Conservation (phyloP, 306 rosid genomes). For the Lathyrus sativus region DNA sequence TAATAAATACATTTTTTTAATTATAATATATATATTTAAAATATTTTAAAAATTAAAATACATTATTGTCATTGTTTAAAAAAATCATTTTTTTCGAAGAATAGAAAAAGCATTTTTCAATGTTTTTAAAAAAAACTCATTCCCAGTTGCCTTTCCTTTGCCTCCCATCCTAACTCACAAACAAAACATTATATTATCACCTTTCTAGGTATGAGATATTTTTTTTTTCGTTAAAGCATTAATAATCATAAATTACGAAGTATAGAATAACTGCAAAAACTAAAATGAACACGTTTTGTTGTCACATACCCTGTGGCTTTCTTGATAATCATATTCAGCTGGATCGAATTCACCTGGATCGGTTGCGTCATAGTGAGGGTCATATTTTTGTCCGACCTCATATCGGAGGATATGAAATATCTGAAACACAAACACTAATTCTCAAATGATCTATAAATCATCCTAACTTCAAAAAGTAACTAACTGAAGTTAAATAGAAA, state of each 20-base stretch:
- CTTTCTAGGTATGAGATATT: too few relatives aligned
- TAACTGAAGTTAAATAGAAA: constrained; percentile 1
- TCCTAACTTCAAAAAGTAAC: neutral
- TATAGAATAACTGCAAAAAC: constrained; percentile 27
- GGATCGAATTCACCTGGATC: constrained; percentile 67
- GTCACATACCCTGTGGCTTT: constrained; percentile 74
- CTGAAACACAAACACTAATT: constrained; percentile 55
- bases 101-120: too few relatives aligned
- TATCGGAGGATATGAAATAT: constrained; percentile 83
- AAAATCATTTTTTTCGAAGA: too few relatives aligned
- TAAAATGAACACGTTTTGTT: constrained; percentile 20
- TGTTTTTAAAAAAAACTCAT: too few relatives aligned
- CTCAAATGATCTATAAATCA: neutral
- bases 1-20: too few relatives aligned
- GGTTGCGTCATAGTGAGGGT: constrained; percentile 76
- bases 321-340: constrained; percentile 29
- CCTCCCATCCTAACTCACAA: too few relatives aligned
- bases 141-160: too few relatives aligned
- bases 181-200: too few relatives aligned
- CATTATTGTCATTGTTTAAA: too few relatives aligned
- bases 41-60: too few relatives aligned
- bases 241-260: constrained; percentile 21
- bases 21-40: too few relatives aligned
- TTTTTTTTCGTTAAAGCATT: too few relatives aligned
- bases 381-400: constrained; percentile 77